Conservation (phyloP, 23 red algal species). For the Cyanidioschyzon merolae region DNA sequence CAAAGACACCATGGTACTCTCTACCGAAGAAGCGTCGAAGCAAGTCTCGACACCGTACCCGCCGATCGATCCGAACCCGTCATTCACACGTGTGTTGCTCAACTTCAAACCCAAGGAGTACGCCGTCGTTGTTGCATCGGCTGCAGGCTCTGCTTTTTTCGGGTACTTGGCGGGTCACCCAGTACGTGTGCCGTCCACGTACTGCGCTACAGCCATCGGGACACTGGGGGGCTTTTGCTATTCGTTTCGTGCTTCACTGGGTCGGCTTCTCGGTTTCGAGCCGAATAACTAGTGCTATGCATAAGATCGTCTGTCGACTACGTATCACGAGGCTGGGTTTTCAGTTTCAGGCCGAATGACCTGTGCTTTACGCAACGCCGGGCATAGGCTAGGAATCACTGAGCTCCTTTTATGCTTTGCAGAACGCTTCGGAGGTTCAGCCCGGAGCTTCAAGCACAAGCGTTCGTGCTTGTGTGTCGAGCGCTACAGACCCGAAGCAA, state of each 20-base stretch:
- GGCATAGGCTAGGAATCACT: no score
- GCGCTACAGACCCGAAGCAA: no score
- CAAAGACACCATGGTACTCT: no score
- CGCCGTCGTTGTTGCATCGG: neutral
- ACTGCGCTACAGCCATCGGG: conserved; percentile 1
- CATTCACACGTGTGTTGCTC: neutral
- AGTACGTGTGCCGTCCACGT: conserved; percentile 8
- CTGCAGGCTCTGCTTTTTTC: conserved; percentile 2
- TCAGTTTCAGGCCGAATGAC: no score
- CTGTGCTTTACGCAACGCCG: no score
- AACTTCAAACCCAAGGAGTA: neutral
- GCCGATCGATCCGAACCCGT: conserved; percentile 2
- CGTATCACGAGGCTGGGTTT: no score
- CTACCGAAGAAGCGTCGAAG: no score
- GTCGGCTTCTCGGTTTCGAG: neutral
- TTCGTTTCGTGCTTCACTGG: neutral
- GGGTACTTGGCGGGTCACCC: neutral
- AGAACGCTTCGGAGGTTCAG: no score
- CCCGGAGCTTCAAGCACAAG: no score
- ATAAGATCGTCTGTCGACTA: neutral
- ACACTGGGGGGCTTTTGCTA: neutral
- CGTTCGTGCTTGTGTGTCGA: no score
- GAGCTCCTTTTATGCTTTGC: no score
- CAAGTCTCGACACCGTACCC: neutral
- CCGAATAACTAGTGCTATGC: neutral